Conservation (phyloP, 1,284 basidiomycete genomes). For the Cryptococcus amylolentus region DNA sequence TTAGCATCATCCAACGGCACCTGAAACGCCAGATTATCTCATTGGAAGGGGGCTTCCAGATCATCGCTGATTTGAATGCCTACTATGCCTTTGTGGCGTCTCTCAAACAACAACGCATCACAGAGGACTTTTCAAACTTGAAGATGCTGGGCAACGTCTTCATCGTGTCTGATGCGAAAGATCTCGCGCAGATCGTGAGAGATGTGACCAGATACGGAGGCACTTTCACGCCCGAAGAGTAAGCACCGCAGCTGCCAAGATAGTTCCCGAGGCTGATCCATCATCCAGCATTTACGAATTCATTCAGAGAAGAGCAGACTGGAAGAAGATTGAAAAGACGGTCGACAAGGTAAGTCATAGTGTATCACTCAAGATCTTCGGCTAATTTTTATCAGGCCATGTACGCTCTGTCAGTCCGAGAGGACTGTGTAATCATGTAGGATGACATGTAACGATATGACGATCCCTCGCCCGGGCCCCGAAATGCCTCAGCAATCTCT, state of each 20-base stretch:
- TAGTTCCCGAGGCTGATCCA: neutral
- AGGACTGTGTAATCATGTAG: constrained; percentile 69
- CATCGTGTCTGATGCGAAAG: constrained; percentile 78
- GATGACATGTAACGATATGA: neutral
- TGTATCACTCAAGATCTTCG: neutral
- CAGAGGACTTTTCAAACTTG: constrained; percentile 82
- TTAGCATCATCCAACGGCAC: constrained; percentile 89
- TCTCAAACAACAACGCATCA: constrained; percentile 65
- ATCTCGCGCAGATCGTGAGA: constrained; percentile 87
- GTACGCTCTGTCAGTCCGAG: constrained; percentile 89
- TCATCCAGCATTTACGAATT: constrained; percentile 77
- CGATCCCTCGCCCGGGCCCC: no score
- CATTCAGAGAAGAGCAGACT: constrained; percentile 85
- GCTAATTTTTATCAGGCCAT: constrained; percentile 49
- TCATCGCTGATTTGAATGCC: constrained; percentile 92
- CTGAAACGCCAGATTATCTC: constrained; percentile 96
- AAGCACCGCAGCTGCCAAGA: constrained; percentile 20
- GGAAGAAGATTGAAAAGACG: constrained; percentile 93
- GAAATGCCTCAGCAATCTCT: no score
- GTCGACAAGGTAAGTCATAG: constrained; percentile 74
- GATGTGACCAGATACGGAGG: constrained; percentile 93
- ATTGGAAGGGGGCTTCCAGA: constrained; percentile 85
- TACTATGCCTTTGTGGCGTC: constrained; percentile 84
- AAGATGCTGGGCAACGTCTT: constrained; percentile 97
- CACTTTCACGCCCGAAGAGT: constrained; percentile 84